Base-by-base conservation (phyloP, 2,329 filamentous ascomycete species). In the Diaporthe amygdali region DNA sequence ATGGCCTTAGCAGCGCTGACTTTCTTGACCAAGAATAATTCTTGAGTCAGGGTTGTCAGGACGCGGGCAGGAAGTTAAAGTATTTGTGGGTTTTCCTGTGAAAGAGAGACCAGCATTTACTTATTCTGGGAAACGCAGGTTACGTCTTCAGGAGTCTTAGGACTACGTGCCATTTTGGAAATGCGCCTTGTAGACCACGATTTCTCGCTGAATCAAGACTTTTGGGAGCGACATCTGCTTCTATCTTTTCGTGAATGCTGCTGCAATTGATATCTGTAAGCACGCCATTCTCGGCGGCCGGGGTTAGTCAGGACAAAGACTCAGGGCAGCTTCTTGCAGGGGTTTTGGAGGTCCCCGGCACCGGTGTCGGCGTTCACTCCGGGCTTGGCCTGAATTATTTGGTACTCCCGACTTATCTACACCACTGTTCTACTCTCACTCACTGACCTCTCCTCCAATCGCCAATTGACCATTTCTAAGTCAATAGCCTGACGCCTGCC, bases 361-460 rank as follows among this genome's bases (percentile, higher is more conserved):
- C 71, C 71, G 71, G 69, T 67, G 54, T 72, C 71, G 71, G 71
- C 68, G 55, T 55, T 34, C 25, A 37, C 27, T 41, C 12, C 22
- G 47, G 20, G 32, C 22, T 39, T 39, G 51, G 34, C 51, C 51
- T n/a, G 59, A 51, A 63, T 52, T 63, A 52, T 41, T 30, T 41
- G 49, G 37, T 20, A 4, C 12, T 52, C 22, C n/a, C n/a, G n/a
- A 44, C 49, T 61, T 49, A 61, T 30, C 37, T 41, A 34, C 32
- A n/a, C 32, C 22, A 37, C 2, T 27, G 25, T 25, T n/a, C 51
- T 68, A n/a, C 39, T 47, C 25, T 46, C 66, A 14, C 41, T 39
- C 30, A 25, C 32, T 27, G 22, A 5, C n/a, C 20, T 2, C 7
- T 25, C 41, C 20, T 34, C 25, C 2, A n/a, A n/a, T n/a, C 25